These are phyloP conservation scores for Delonix regia DNA, from an alignment of 306 rosid species.

Conservation along the genomic window DNA sequence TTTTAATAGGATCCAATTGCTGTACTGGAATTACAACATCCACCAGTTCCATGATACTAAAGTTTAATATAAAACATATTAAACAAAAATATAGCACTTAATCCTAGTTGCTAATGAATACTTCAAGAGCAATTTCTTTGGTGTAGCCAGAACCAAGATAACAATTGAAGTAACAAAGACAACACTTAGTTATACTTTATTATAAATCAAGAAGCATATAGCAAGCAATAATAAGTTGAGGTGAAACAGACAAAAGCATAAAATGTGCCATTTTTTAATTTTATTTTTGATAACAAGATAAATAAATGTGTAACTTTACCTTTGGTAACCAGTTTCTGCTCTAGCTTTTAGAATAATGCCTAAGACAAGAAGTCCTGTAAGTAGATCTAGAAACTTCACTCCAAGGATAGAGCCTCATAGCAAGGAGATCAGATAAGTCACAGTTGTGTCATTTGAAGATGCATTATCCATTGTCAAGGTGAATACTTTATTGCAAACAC, in stretches of 20 bases:
- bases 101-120: conserved; percentile 15
- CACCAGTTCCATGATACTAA: conserved; percentile 87
- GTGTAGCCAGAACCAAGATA: not conserved
- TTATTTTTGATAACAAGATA: not conserved
- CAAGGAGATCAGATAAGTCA: conserved; percentile 35
- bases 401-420: conserved; percentile 95
- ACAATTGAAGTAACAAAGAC: conserved; percentile 5
- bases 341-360: conserved; percentile 94
- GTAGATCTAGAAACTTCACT: conserved; percentile 87
- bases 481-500: too few species aligned
- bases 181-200: conserved; percentile 9
- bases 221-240: conserved; percentile 25
- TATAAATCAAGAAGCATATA: not conserved
- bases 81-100: not conserved
- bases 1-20: conserved; percentile 70
- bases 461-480: too few species aligned
- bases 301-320: conserved; percentile 37
- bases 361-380: conserved; percentile 88
- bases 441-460: too few species aligned
- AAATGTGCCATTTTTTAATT: conserved; percentile 1
- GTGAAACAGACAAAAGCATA: too few species aligned
- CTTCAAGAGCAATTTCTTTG: not conserved
- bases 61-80: conserved; percentile 30
- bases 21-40: conserved; percentile 89
- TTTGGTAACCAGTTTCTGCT: conserved; percentile 75